These are phyloP conservation scores for Yarrowia keelungensis DNA, from an alignment of 805 yeast species.

Conservation along the genomic window DNA sequence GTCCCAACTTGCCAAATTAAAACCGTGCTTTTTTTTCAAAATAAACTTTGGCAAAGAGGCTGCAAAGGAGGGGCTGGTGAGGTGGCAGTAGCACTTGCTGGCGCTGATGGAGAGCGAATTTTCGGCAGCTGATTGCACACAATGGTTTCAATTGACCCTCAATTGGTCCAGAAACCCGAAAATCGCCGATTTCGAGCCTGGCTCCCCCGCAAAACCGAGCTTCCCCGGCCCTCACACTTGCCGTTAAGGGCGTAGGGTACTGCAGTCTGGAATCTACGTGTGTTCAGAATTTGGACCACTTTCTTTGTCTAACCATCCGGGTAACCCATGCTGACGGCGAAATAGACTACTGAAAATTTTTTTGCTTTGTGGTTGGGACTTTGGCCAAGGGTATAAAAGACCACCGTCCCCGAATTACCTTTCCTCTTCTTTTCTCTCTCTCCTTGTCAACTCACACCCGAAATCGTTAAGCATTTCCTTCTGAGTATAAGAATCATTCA, in stretches of 20 bases:
- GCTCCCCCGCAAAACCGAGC: background rate
- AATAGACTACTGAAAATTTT: conserved; percentile 39
- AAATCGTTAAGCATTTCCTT: conserved; percentile 52
- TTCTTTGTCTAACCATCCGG: conserved; percentile 39
- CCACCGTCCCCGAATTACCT: conserved; percentile 39
- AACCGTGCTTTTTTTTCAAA: conserved; percentile 29
- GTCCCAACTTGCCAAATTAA: conserved; percentile 11
- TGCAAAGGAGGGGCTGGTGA: conserved; percentile 36
- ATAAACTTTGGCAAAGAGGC: conserved; percentile 21
- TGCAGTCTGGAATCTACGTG: conserved; percentile 38
- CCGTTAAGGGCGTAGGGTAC: conserved; percentile 31
- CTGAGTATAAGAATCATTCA: conserved; percentile 47
- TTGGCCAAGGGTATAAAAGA: conserved; percentile 41
- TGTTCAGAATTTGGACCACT: conserved; percentile 18
- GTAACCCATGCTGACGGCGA: conserved; percentile 32
- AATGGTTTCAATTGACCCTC: background rate
- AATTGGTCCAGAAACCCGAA: background rate
- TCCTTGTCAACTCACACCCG: conserved; percentile 54
- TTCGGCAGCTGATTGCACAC: too few relatives aligned
- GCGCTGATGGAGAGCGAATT: too few relatives aligned
- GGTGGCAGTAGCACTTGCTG: background rate
- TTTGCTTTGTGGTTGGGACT: conserved; percentile 24
- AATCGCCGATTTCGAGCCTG: too few relatives aligned
- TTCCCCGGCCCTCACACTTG: conserved; percentile 5
- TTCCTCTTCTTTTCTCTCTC: conserved; percentile 46